Base-by-base conservation (phyloP, 2,329 filamentous ascomycete species). In the Penicillium sp. region DNA sequence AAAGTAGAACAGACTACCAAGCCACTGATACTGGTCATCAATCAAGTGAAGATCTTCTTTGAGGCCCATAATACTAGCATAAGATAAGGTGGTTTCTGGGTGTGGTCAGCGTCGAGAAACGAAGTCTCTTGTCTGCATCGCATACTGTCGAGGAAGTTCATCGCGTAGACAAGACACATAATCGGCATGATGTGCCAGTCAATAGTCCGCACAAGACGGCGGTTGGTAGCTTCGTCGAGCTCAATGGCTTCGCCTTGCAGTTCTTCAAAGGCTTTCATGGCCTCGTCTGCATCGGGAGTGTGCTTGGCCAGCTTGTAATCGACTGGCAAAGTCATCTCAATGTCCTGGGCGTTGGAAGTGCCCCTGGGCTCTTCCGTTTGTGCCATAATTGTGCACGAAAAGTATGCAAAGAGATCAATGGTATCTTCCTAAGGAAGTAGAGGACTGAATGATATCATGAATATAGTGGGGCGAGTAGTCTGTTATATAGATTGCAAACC, bases 171-270 rank as follows among this genome's bases (percentile, higher is more conserved):
- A 10, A 39, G 38, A 50, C 83, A 68, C 60, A 55, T 50, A 2
- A 83, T 64, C 1, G 80, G 81, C 76, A 84, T 80, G 48, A 83
- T 66, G 62, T 82, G 79, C 76, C 74, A 78, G 65, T 87, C 84
- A 55, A 87, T 85, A 55, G 75, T 80, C 24, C 78, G 70, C 14
- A 86, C 65, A 27, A 87, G 65, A 24, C 79, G 71, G 59, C 77
- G 80, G 59, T 81, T 83, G 31, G 79, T 81, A 41, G 77, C 81
- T 59, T 79, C 79, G 47, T 79, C 80, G 46, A 84, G 67, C 31
- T 79, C 72, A 16, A 83, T 67, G 4, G 77, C 67, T 56, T 81
- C 72, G 38, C 79, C 80, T 4, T 76, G 67, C 50, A 73, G 65
- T 16, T 62, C 55, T 31, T 71, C 72, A 60, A 82, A 81, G 3